Evolutionary conservation across 495 filamentous ascomycete species (phyloP), one percentile per base, ranked within the genome.

Genomic region (Chaetomium fimeti): DNA sequence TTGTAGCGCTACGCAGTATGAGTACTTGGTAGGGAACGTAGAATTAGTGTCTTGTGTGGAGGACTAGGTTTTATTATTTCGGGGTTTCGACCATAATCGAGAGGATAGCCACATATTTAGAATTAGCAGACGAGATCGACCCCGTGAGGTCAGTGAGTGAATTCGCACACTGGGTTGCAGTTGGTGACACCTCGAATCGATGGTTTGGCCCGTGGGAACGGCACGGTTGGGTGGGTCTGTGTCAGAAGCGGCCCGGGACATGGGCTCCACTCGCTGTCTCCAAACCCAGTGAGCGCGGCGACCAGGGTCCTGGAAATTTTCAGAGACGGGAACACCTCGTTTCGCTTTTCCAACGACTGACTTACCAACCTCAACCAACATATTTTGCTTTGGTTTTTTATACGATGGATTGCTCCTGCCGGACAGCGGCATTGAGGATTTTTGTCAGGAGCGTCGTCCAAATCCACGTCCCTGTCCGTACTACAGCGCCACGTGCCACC

Each of bases 381-480:
- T 2, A 25, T 5, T 13, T 3, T 20, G 36, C n/a, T 20, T 11
- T 20, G 25, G 11, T 28, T 32, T 32, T 6, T 52, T 2, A 52
- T 36, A 40, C 53, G 24, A 85, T 84, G 83, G 73, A 58, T 66
- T 84, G 82, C 71, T 68, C 72, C 20, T 84, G 83, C 60, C 75
- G 77, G 25, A 74, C 72, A n/a, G 70, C 74, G 20, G 74, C 80
- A 20, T 69, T 84, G 54, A 68, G 74, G 51, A 68, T 81, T 22
- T 86, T 86, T 58, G 71, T 85, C 13, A 75, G 77, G 29, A 81
- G 73, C 60, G 70, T 86, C 55, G 74, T 78, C 8, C 76, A 78
- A 55, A 52, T 83, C 38, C 75, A 81, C 53, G 27, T 78, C n/a
- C 65, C 69, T 29, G 27, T 62, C 6, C 61, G 67, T 18, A 54